Conservation (phyloP, 192 early-diverging fungal genomes). For the Gryganskiella cystojenkinii region DNA sequence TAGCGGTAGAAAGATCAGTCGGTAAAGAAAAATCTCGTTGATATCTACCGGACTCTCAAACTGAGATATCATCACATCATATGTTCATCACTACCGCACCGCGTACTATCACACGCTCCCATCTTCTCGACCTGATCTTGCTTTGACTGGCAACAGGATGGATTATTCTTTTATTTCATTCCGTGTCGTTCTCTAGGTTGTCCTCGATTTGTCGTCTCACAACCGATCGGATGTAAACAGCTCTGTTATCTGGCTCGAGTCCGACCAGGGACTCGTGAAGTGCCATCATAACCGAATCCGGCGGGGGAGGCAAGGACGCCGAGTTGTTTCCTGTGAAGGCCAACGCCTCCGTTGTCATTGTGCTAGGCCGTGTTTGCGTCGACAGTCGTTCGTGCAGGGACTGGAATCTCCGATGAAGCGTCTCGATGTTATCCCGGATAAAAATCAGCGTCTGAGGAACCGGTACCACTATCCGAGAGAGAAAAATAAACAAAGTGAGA, state of each 20-base stretch:
- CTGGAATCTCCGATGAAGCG: conserved; percentile 36
- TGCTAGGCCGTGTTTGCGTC: background rate
- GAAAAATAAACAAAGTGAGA: background rate
- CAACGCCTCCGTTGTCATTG: background rate
- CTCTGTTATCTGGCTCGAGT: conserved; percentile 22
- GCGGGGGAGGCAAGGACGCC: background rate
- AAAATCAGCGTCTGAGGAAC: conserved; percentile 42
- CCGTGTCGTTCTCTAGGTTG: background rate
- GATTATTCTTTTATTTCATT: too few relatives aligned
- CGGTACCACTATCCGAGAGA: conserved; percentile 17
- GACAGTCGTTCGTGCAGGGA: conserved; percentile 9
- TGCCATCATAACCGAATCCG: conserved; percentile 6
- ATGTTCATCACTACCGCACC: too few relatives aligned
- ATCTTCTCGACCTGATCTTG: too few relatives aligned
- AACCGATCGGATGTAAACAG: conserved; percentile 32
- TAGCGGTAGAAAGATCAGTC: too few relatives aligned
- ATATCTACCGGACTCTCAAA: too few relatives aligned
- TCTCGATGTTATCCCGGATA: conserved; percentile 50
- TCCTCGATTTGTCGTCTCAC: conserved; percentile 38
- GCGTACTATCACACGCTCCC: too few relatives aligned
- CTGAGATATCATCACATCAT: too few relatives aligned
- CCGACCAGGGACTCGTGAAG: conserved; percentile 27
- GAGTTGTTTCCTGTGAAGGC: background rate
- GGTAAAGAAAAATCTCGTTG: too few relatives aligned
- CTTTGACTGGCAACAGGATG: too few relatives aligned